Conservation (phyloP, 306 rosid genomes). For the Adenanthera pavonina region DNA sequence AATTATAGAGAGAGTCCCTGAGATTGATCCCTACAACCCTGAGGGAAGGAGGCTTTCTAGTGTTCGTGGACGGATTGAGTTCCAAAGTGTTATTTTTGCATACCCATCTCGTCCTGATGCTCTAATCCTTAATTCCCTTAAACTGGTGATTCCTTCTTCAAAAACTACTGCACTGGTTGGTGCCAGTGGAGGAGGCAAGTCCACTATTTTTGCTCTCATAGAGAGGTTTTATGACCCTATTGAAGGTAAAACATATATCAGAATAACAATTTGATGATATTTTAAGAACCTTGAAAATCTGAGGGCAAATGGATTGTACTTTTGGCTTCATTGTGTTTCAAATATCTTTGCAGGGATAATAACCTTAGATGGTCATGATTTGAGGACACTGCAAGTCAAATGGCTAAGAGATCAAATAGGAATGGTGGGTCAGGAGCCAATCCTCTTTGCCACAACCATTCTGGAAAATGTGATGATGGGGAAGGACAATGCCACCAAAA, state of each 20-base stretch:
- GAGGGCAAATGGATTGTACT: background rate
- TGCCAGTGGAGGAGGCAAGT: conserved; percentile 93
- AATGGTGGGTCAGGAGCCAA: conserved; percentile 92
- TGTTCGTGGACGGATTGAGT: conserved; percentile 78
- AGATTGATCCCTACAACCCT: conserved; percentile 82
- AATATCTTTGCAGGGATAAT: conserved; percentile 61
- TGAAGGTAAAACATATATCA: conserved; percentile 53
- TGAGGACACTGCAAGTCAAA: conserved; percentile 78
- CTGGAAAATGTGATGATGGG: conserved; percentile 95
- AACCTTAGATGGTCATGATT: conserved; percentile 85
- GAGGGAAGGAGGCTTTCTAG: conserved; percentile 61
- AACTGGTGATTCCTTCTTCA: conserved; percentile 72
- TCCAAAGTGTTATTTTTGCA: conserved; percentile 68
- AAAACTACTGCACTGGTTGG: conserved; percentile 87
- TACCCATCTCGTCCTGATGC: conserved; percentile 85
- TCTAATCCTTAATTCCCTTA: conserved; percentile 62
- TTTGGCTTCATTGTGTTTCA: conserved; percentile 27
- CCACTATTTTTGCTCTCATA: conserved; percentile 87
- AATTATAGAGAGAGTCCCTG: conserved; percentile 81
- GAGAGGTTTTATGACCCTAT: conserved; percentile 89
- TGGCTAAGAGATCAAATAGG: conserved; percentile 93
- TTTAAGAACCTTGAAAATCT: conserved; percentile 5
- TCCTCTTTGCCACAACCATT: conserved; percentile 84
- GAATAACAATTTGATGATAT: conserved; percentile 1
- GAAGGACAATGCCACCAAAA: conserved; percentile 75